Evolutionary conservation across 768 basidiomycete species (phyloP).

Genomic region (Lentinula detonsa): DNA sequence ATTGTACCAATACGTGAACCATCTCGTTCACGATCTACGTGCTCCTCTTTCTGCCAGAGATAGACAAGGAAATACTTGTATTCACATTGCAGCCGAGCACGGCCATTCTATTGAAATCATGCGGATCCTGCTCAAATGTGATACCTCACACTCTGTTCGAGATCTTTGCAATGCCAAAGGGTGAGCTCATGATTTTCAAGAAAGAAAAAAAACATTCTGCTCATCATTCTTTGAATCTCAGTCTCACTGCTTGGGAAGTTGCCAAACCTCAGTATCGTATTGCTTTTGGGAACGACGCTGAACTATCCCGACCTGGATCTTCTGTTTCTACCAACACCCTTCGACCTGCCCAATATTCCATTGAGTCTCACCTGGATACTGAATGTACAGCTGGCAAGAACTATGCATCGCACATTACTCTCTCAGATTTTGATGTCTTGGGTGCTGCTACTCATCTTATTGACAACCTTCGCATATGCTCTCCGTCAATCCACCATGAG

Average conservation of each 20-base stretch:
- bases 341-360: slow-evolving; percentile 40
- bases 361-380: slow-evolving; percentile 38
- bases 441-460: slow-evolving; percentile 42
- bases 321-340: slow-evolving; percentile 52
- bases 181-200: slow-evolving; percentile 31
- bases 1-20: slow-evolving; percentile 54
- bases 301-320: slow-evolving; percentile 42
- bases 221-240: not conserved
- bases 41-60: slow-evolving; percentile 65
- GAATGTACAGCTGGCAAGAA: not conserved
- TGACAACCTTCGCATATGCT: slow-evolving; percentile 46
- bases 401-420: slow-evolving; percentile 11
- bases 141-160: slow-evolving; percentile 46
- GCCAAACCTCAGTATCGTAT: slow-evolving; percentile 60
- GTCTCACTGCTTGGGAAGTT: slow-evolving; percentile 54
- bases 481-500: slow-evolving; percentile 32
- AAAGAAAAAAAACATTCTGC: not conserved
- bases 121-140: slow-evolving; percentile 59
- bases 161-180: slow-evolving; percentile 67
- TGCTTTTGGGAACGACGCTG: slow-evolving; percentile 51
- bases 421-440: slow-evolving; percentile 39
- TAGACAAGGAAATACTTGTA: slow-evolving; percentile 66
- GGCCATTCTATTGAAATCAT: slow-evolving; percentile 62
- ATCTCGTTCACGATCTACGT: slow-evolving; percentile 64
- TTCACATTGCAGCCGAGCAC: slow-evolving; percentile 75